Evolutionary conservation across 441 rosid species (phyloP), one percentile per base, ranked within the genome.

Genomic region (Geranium incanum): DNA sequence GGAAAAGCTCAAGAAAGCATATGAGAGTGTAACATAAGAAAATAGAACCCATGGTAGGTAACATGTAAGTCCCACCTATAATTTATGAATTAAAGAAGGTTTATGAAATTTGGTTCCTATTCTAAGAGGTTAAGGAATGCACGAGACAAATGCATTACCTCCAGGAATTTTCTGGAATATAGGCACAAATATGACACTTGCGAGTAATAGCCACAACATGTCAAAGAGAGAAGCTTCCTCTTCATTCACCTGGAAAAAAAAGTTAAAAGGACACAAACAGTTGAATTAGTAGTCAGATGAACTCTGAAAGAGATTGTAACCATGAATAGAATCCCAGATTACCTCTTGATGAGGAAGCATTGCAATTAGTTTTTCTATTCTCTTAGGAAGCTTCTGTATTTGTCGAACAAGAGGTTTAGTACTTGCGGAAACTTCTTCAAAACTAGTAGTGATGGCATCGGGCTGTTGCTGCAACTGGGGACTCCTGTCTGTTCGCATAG

Each of bases 121-220:
- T 57, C 9, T 41, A 41, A 41, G 1, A 41, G 64, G 37, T 3
- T 60, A 37, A 67, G 65, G 36, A 23, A 43, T 28, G 57, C 3
- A 38, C 19, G 16, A 57, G 1, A 8, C 11, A 84, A 6, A 39
- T 66, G 64, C 71, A 59, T 76, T 79, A 92, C 99, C 99, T 90
- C 99, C 99, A 66, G 99, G 99, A 83, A 95, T 83, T 83, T 90
- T 95, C 87, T 95, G 99, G 88, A 95, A 92, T 69, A 86, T 73
- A 59, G 99, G 99, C 78, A 95, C 99, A 85, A 95, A 95, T 78
- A 95, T 86, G 77, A 95, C 99, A 75, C 99, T 95, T 52, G 99
- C 99, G 72, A 95, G 96, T 71, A 95, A 87, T 71, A 95, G 80
- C 90, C 96, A 92, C 80, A 95, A 73, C 74, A 95, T 84, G 76